phyloP scores from a whole-genome alignment of 352 stramenopile species.

The Phytophthora sp. region DNA sequence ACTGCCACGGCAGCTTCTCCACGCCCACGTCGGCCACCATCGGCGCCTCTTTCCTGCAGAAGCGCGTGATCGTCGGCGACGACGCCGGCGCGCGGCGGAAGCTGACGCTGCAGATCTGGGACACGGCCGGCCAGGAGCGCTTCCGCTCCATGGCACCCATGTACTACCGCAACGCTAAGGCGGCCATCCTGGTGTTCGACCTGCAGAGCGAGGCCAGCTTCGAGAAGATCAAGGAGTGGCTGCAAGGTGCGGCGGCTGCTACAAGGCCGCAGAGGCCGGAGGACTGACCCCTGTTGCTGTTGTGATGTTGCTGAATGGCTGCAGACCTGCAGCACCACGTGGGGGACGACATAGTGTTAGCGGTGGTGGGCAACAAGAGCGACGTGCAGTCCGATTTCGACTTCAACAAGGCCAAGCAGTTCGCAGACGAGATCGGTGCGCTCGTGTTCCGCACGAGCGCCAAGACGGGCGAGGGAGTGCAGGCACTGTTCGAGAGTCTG shows the following conservation, averaged over 20 bases:
- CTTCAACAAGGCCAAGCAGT: constrained; percentile 72
- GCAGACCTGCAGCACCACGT: constrained; percentile 82
- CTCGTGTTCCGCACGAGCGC: constrained; percentile 83
- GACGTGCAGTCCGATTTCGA: constrained; percentile 71
- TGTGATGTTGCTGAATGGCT: too few relatives aligned
- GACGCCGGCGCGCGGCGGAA: constrained; percentile 58
- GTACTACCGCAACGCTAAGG: constrained; percentile 92
- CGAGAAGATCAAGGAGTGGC: constrained; percentile 89
- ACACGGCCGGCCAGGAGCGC: constrained; percentile 53
- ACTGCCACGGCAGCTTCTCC: constrained; percentile 86
- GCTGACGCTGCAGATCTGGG: constrained; percentile 91
- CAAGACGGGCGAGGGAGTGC: constrained; percentile 82
- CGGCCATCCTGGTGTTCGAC: constrained; percentile 88
- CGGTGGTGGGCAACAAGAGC: constrained; percentile 87
- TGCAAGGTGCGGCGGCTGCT: constrained; percentile 69
- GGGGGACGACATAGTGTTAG: constrained; percentile 79
- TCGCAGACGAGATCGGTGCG: constrained; percentile 82
- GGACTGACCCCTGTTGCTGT: too few relatives aligned
- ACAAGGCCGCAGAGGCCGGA: too few relatives aligned
- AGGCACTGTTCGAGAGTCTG: constrained; percentile 76
- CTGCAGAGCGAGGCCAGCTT: constrained; percentile 79
- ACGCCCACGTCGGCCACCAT: constrained; percentile 87
- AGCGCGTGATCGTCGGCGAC: constrained; percentile 76
- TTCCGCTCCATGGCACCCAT: constrained; percentile 91
- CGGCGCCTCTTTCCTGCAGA: constrained; percentile 88